phyloP scores from a whole-genome alignment of 768 basidiomycete species.

The Termitomyces sp. region DNA sequence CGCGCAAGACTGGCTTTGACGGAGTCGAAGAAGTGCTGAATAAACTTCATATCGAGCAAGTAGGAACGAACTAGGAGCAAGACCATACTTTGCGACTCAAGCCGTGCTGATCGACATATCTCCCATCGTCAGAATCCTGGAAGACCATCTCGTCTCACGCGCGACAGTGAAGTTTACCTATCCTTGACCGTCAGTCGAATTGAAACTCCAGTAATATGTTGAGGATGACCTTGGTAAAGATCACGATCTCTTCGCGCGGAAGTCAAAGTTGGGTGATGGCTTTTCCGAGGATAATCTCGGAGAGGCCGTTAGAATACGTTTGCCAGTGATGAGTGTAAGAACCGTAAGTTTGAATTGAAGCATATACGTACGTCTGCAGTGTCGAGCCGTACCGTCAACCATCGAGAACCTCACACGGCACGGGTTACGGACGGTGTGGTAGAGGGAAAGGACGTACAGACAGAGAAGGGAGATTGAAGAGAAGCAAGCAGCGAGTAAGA shows the following conservation, averaged over 20 bases:
- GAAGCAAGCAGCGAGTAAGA: too few relatives aligned
- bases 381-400: too few relatives aligned
- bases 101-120: constrained; percentile 52
- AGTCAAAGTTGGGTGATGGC: constrained; percentile 56
- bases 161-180: constrained; percentile 34
- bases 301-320: constrained; percentile 62
- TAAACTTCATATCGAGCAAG: background rate
- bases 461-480: too few relatives aligned
- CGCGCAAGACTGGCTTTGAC: constrained; percentile 58
- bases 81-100: constrained; percentile 22
- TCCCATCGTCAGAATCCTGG: constrained; percentile 27
- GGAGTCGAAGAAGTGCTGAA: constrained; percentile 66
- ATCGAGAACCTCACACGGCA: too few relatives aligned
- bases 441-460: too few relatives aligned
- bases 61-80: background rate
- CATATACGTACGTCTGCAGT: constrained; percentile 29
- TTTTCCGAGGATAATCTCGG: constrained; percentile 65
- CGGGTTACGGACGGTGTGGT: too few relatives aligned
- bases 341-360: background rate
- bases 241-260: constrained; percentile 71
- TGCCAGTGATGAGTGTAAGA: constrained; percentile 14
- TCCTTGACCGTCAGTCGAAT: background rate
- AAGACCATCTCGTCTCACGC: constrained; percentile 14
- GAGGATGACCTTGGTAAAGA: constrained; percentile 61
- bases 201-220: background rate